phyloP scores from a whole-genome alignment of 306 rosid species.

The Phaseolus lunatus region DNA sequence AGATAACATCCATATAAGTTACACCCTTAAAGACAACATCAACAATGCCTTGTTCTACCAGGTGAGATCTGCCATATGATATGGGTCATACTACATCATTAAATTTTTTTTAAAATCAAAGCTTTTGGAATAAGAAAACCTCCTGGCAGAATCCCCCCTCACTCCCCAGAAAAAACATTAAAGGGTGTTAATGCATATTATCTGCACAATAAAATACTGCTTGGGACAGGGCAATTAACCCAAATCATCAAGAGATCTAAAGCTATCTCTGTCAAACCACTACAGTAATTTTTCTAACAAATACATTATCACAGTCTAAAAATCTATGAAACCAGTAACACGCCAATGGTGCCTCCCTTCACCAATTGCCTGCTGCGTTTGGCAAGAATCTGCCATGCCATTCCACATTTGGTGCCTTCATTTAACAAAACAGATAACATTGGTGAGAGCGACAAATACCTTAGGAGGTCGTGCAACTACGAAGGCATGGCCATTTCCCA shows the following conservation, averaged over 20 bases:
- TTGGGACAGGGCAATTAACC: constrained; percentile 11
- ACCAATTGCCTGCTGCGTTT: too few relatives aligned
- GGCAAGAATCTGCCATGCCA: too few relatives aligned
- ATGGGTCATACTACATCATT: not conserved
- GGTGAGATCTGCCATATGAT: not conserved
- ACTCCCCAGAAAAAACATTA: not conserved
- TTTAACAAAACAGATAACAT: not conserved
- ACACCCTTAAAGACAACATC: not conserved
- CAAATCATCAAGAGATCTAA: constrained; percentile 31
- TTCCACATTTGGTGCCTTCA: too few relatives aligned
- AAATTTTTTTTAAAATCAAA: too few relatives aligned
- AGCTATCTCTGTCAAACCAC: constrained; percentile 11
- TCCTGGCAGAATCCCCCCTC: not conserved
- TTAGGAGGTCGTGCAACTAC: constrained; percentile 91
- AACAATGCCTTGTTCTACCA: too few relatives aligned
- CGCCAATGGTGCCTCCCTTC: too few relatives aligned
- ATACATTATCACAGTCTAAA: not conserved
- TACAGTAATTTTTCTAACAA: constrained; percentile 29
- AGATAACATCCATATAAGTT: constrained; percentile 33
- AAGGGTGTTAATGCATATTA: constrained; percentile 6
- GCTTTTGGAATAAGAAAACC: too few relatives aligned
- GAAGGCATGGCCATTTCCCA: constrained; percentile 82
- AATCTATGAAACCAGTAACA: constrained; percentile 13
- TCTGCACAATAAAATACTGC: not conserved
- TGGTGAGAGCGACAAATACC: constrained; percentile 52